phyloP scores from a whole-genome alignment of 768 basidiomycete genomes.

The Clavulina sp. region DNA sequence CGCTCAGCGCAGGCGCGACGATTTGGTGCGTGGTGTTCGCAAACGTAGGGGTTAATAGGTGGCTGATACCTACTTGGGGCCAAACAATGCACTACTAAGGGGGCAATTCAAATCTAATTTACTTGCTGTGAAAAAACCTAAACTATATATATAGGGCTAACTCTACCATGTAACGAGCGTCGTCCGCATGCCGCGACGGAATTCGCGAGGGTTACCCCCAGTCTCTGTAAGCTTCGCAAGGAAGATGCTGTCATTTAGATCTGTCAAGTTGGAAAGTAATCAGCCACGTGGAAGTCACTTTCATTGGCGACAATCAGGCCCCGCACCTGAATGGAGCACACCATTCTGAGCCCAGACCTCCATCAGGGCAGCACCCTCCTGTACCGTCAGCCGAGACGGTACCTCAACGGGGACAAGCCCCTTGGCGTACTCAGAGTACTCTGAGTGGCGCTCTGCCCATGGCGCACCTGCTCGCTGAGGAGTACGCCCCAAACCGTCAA shows the following conservation, averaged over 20 bases:
- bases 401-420: constrained; percentile 35
- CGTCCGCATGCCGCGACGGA: constrained; percentile 40
- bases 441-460: constrained; percentile 36
- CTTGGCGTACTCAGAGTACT: constrained; percentile 33
- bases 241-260: constrained; percentile 49
- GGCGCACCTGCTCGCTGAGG: constrained; percentile 29
- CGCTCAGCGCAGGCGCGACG: too few species aligned
- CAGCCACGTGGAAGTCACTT: neutral
- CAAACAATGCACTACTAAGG: too few species aligned
- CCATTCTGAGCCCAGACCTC: constrained; percentile 56
- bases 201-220: constrained; percentile 61
- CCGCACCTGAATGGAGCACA: constrained; percentile 32
- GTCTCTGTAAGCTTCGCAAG: constrained; percentile 62
- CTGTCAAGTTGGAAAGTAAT: constrained; percentile 13
- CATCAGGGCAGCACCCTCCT: constrained; percentile 59
- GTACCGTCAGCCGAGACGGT: constrained; percentile 39
- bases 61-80: too few species aligned
- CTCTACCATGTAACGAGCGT: constrained; percentile 8
- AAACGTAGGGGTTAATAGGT: too few species aligned
- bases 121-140: too few species aligned
- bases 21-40: too few species aligned
- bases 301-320: neutral
- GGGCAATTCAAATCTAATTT: too few species aligned
- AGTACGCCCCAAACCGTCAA: constrained; percentile 37
- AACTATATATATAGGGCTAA: too few species aligned